Evolutionary conservation across 352 stramenopile species (phyloP), one percentile per base, ranked within the genome.

Genomic region (Phytophthora nicotianae): DNA sequence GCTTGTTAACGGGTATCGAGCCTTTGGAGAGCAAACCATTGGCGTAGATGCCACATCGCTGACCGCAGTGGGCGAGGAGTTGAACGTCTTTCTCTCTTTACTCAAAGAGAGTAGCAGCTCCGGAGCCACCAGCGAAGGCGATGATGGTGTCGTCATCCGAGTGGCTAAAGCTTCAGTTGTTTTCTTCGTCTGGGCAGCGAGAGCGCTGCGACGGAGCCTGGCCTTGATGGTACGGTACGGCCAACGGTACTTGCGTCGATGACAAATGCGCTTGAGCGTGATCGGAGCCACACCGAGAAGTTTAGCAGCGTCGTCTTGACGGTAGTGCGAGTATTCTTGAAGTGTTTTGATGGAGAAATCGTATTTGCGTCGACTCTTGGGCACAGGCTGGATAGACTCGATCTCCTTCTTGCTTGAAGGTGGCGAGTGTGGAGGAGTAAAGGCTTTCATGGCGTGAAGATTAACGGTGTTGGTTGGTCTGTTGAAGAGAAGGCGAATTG

Each of bases 241-340:
- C 81, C 81, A 90, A 1, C 66, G 67, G 41, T 88, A 77, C 21
- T 77, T 53, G 13, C 24, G 68, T 2, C 72, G 63, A 4, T 81
- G 45, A 43, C 81, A 90, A 43, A 75, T 87, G 50, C 78, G 81
- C 70, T 88, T 89, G 59, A 90, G 75, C 5, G 81, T 89, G 73
- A 90, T 85, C 7, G 78, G 59, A 4, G 81, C 62, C 14, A 88
- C 72, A 1, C 58, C 60, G 0, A 90, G 68, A 0, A 53, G 43
- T 21, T 50, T 68, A 16, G 81, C 81, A 3, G 81, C 81, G 58
- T 88, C 63, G 17, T 87, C 75, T 68, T 90, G 81, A 19, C 78
- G 77, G 27, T 79, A 57, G 52, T 75, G 45, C 13, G 73, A 73
- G 56, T 77, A 81, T 20, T 65, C 42, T 11, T 53, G 13, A 7